phyloP scores from a whole-genome alignment of 1,284 basidiomycete species.

The Hemileia vastatrix region DNA sequence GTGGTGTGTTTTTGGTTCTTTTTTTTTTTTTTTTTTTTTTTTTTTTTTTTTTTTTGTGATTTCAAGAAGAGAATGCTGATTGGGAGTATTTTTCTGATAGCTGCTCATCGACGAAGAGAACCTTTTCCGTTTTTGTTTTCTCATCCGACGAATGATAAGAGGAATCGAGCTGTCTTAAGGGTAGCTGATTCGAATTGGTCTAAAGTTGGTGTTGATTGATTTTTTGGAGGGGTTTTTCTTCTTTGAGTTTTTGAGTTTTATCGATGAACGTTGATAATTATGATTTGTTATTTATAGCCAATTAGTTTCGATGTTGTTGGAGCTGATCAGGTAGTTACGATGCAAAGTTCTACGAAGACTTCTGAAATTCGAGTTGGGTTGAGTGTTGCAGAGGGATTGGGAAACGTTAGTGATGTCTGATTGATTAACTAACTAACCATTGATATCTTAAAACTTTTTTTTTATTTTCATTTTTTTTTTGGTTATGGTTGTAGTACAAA shows the following conservation, averaged over 20 bases:
- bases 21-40: too few species aligned
- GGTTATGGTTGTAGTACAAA: slow-evolving; percentile 6
- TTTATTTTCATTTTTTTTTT: too few species aligned
- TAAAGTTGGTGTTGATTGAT: slow-evolving; percentile 51
- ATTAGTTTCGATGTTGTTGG: slow-evolving; percentile 81
- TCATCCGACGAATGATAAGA: slow-evolving; percentile 63
- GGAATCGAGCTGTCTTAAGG: slow-evolving; percentile 74
- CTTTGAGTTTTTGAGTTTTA: neutral
- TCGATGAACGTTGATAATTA: neutral
- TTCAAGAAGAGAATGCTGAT: neutral
- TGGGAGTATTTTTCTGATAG: slow-evolving; percentile 47
- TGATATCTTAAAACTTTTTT: neutral
- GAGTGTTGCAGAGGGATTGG: slow-evolving; percentile 83
- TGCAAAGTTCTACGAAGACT: slow-evolving; percentile 59
- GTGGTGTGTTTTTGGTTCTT: slow-evolving; percentile 44
- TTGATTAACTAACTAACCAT: neutral
- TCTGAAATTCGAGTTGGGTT: slow-evolving; percentile 79
- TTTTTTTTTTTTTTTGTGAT: neutral
- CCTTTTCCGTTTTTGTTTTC: slow-evolving; percentile 58
- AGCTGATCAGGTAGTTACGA: slow-evolving; percentile 74
- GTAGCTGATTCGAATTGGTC: slow-evolving; percentile 88
- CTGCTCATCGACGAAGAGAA: slow-evolving; percentile 30
- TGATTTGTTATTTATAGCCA: slow-evolving; percentile 48
- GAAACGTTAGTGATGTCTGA: slow-evolving; percentile 52
- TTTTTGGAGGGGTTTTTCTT: neutral